A percentile compares a stretch with the other conserved stretches of the same genome.
These are phyloP conservation scores for Dryas alaskensis DNA, from an alignment of 306 rosid genomes.

Conservation along the genomic window DNA sequence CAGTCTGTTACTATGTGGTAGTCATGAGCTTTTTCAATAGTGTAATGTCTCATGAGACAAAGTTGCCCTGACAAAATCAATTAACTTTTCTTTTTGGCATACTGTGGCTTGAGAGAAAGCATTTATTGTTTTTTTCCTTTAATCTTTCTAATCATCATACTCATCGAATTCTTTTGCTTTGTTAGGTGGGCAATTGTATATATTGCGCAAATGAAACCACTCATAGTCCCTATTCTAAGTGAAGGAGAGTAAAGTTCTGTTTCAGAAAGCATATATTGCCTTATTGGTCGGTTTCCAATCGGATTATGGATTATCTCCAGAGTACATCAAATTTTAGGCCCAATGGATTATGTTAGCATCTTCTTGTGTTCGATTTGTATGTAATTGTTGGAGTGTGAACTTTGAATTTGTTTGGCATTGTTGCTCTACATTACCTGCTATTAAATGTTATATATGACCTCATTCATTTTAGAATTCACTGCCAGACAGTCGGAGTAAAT, in stretches of 20 bases:
- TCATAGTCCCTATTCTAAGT: constrained; percentile 73
- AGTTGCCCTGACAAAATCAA: background rate
- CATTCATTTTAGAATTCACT: constrained; percentile 37
- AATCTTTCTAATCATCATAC: background rate
- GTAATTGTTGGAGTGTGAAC: constrained; percentile 42
- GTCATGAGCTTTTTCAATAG: background rate
- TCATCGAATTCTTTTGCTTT: constrained; percentile 19
- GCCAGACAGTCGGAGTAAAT: constrained; percentile 19
- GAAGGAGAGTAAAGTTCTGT: constrained; percentile 55
- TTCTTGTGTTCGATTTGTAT: constrained; percentile 36
- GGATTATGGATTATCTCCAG: constrained; percentile 29
- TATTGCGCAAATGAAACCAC: constrained; percentile 89
- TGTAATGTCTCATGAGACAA: background rate
- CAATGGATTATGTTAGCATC: constrained; percentile 33
- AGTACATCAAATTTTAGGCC: constrained; percentile 35
- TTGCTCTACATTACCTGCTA: constrained; percentile 20
- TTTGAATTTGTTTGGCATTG: constrained; percentile 29
- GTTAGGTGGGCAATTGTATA: constrained; percentile 92
- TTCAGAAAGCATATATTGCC: constrained; percentile 20
- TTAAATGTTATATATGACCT: constrained; percentile 33
- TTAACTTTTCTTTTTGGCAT: background rate
- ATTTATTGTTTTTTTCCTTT: background rate
- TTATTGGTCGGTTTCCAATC: constrained; percentile 24
- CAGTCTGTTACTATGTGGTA: background rate
- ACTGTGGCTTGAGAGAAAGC: background rate